phyloP scores from a whole-genome alignment of 2,329 filamentous ascomycete species.

The Bertia moriformis region DNA sequence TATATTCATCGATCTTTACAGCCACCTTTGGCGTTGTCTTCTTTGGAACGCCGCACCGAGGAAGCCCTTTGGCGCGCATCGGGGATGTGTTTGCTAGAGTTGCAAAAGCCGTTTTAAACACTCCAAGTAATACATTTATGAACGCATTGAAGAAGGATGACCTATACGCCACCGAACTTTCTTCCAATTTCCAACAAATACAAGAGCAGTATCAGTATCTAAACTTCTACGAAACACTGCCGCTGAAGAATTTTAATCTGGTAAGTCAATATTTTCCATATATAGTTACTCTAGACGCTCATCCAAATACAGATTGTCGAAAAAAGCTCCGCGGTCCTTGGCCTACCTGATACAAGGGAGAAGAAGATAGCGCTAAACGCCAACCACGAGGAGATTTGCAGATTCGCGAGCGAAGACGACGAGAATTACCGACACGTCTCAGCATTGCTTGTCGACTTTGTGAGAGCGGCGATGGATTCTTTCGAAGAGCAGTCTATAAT shows the following conservation, averaged over 20 bases:
- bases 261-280: not conserved
- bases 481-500: too few species aligned
- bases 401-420: too few species aligned
- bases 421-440: too few species aligned
- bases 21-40: not conserved
- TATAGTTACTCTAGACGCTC: not conserved
- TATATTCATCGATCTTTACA: not conserved
- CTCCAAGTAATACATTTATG: not conserved
- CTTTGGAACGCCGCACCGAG: conserved; percentile 1
- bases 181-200: not conserved
- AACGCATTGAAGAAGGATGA: not conserved
- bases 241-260: not conserved
- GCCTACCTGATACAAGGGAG: not conserved
- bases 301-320: conserved; percentile 1
- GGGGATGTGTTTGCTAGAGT: not conserved
- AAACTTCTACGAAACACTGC: not conserved
- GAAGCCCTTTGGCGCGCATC: not conserved
- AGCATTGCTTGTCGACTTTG: too few species aligned
- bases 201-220: not conserved
- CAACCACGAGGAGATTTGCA: not conserved
- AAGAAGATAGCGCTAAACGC: not conserved
- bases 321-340: not conserved
- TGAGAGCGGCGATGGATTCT: too few species aligned
- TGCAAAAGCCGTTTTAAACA: not conserved
- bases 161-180: not conserved